These are phyloP conservation scores for Rubroshorea leprosula DNA, from an alignment of 345 rosid genomes.

Conservation along the genomic window DNA sequence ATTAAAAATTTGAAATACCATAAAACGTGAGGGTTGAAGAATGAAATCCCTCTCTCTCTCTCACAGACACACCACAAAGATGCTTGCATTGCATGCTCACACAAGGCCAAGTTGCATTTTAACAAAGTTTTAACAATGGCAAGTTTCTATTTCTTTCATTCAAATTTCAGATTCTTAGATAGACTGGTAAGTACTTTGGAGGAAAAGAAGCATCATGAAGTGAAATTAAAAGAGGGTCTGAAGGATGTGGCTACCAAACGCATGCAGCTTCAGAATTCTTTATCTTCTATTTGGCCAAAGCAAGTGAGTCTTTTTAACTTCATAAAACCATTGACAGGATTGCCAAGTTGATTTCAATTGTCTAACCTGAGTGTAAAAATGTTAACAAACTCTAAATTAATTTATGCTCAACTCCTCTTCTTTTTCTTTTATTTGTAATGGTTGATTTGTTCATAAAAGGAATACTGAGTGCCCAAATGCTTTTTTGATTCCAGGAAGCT, in stretches of 20 bases:
- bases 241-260: constrained; percentile 73
- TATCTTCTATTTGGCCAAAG: constrained; percentile 92
- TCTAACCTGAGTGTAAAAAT: neutral
- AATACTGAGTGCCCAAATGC: neutral
- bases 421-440: neutral
- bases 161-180: constrained; percentile 67
- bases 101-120: neutral
- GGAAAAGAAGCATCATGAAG: constrained; percentile 81
- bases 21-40: too few relatives aligned
- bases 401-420: neutral
- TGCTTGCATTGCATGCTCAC: neutral
- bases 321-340: neutral
- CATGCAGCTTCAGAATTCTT: constrained; percentile 87
- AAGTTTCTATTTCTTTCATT: constrained; percentile 1
- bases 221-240: constrained; percentile 71
- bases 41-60: neutral
- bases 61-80: neutral
- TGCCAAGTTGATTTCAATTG: too few relatives aligned
- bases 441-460: neutral
- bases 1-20: too few relatives aligned
- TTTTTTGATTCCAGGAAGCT: constrained; percentile 57
- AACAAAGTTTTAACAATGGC: neutral
- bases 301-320: constrained; percentile 40
- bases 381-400: neutral
- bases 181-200: constrained; percentile 76